These are phyloP conservation scores for Tulasnella sp. DNA, from an alignment of 768 basidiomycete species.

Conservation along the genomic window DNA sequence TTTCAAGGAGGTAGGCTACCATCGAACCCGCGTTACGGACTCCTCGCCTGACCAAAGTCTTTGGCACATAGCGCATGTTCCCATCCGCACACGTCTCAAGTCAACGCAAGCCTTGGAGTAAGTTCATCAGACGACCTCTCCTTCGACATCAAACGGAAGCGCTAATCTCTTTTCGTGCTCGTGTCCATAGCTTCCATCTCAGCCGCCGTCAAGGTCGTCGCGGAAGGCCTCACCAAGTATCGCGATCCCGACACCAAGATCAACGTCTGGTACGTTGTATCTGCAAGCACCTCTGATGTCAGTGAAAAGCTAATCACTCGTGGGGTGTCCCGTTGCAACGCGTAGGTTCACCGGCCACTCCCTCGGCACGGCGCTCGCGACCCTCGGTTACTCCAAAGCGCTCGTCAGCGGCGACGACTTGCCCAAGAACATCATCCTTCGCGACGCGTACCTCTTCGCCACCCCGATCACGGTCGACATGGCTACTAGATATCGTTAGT, in stretches of 20 bases:
- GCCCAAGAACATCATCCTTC: constrained; percentile 7
- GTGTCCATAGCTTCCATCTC: constrained; percentile 14
- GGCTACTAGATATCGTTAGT: constrained; percentile 9
- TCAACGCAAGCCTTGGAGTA: constrained; percentile 6
- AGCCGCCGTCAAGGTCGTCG: constrained; percentile 6
- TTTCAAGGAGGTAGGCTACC: constrained; percentile 12
- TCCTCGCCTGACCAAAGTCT: background rate
- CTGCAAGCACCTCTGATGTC: background rate
- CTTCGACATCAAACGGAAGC: background rate
- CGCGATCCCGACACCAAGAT: constrained; percentile 8
- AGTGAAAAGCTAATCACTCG: background rate
- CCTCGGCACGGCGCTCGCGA: constrained; percentile 16
- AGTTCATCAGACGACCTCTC: background rate
- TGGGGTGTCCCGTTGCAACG: background rate
- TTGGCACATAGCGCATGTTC: background rate
- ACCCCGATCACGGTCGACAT: constrained; percentile 14
- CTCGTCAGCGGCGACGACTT: background rate
- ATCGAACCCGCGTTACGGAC: background rate
- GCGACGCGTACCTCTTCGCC: constrained; percentile 21
- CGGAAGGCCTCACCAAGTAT: constrained; percentile 5
- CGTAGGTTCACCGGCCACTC: constrained; percentile 15
- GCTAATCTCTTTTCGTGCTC: background rate
- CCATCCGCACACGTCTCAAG: background rate
- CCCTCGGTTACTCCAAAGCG: constrained; percentile 8
- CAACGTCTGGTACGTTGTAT: background rate